phyloP scores from a whole-genome alignment of 768 basidiomycete genomes.

The Mycena galericulata region DNA sequence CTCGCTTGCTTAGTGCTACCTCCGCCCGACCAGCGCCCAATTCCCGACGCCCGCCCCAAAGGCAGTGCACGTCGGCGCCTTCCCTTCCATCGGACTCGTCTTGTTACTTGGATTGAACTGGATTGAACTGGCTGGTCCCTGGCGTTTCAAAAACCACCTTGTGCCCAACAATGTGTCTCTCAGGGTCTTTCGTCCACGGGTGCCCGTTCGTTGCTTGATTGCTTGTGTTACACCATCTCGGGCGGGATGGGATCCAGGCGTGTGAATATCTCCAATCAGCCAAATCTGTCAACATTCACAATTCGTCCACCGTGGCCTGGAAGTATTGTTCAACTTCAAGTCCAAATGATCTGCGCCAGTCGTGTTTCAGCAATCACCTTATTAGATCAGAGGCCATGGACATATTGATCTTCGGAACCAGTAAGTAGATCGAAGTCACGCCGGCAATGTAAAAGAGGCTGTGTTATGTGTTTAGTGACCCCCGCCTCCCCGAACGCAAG shows the following conservation, averaged over 20 bases:
- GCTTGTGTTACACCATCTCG: background rate
- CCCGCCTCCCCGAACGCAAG: background rate
- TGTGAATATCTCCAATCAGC: conserved; percentile 7
- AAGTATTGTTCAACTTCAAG: too few species aligned
- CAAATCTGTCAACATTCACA: background rate
- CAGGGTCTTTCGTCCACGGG: conserved; percentile 20
- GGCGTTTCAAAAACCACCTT: conserved; percentile 20
- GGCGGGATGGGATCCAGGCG: conserved; percentile 6
- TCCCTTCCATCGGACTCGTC: conserved; percentile 7
- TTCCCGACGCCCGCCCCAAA: conserved; percentile 22
- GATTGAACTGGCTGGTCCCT: background rate
- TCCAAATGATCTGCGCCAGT: background rate
- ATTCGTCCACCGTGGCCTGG: too few species aligned
- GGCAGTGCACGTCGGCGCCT: conserved; percentile 18
- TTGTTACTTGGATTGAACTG: conserved; percentile 3
- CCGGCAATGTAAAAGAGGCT: conserved; percentile 19
- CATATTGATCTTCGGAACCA: conserved; percentile 19
- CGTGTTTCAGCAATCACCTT: background rate
- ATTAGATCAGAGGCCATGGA: background rate
- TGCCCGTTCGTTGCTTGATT: conserved; percentile 15
- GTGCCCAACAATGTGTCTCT: conserved; percentile 1
- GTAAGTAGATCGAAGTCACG: conserved; percentile 15
- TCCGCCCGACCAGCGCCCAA: conserved; percentile 22
- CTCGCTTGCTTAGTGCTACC: conserved; percentile 2
- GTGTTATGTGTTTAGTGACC: conserved; percentile 22